These are phyloP conservation scores for Botryotinia narcissicola DNA, from an alignment of 2,329 filamentous ascomycete species.

Conservation along the genomic window DNA sequence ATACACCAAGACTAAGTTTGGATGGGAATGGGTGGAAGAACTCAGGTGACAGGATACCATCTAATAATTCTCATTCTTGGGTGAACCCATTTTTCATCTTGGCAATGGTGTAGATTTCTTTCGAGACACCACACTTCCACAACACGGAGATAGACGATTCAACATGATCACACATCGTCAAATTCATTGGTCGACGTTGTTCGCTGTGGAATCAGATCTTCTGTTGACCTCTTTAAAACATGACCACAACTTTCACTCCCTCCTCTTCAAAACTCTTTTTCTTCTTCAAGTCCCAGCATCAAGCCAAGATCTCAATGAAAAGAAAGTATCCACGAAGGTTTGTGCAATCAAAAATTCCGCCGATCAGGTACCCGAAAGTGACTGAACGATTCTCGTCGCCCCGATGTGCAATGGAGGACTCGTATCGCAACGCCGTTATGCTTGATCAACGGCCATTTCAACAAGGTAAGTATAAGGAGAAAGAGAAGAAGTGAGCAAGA, in stretches of 20 bases:
- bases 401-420: slow-evolving; percentile 58
- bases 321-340: slow-evolving; percentile 25
- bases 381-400: slow-evolving; percentile 45
- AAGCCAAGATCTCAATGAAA: slow-evolving; percentile 42
- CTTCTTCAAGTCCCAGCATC: slow-evolving; percentile 39
- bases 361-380: slow-evolving; percentile 39
- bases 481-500: slow-evolving; percentile 23
- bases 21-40: not conserved
- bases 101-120: not conserved
- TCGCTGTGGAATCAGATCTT: not conserved
- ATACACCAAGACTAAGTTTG: not conserved
- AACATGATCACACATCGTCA: not conserved
- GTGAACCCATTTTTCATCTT: not conserved
- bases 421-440: slow-evolving; percentile 34
- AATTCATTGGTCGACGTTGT: too few relatives aligned
- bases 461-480: slow-evolving; percentile 43
- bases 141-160: not conserved
- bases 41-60: not conserved
- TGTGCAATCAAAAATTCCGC: slow-evolving; percentile 41
- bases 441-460: slow-evolving; percentile 35
- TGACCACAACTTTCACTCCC: not conserved
- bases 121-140: not conserved
- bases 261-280: slow-evolving; percentile 30
- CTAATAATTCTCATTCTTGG: not conserved
- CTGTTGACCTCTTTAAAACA: not conserved